Conservation (phyloP, 1,284 basidiomycete genomes). For the Trametes polyzona region DNA sequence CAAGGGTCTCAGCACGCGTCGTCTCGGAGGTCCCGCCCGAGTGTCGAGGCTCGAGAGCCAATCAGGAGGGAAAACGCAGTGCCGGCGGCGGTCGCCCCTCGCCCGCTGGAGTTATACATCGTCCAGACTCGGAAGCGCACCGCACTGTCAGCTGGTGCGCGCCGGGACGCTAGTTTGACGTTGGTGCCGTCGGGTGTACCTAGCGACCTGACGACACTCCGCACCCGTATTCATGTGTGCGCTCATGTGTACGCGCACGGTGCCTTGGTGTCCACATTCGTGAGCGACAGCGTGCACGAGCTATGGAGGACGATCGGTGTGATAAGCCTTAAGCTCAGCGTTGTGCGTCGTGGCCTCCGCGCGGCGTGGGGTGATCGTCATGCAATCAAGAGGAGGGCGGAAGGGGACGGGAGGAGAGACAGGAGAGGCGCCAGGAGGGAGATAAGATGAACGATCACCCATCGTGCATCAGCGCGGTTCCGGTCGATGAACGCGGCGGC, state of each 20-base stretch:
- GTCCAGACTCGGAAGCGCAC: neutral
- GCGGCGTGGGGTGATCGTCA: neutral
- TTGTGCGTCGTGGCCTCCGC: neutral
- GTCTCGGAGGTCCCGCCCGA: too few species aligned
- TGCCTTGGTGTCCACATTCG: neutral
- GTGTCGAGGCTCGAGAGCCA: constrained; percentile 9
- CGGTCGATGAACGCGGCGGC: neutral
- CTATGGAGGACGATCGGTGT: neutral
- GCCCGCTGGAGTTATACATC: neutral
- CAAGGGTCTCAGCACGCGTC: too few species aligned
- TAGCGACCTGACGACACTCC: constrained; percentile 12
- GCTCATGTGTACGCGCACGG: neutral
- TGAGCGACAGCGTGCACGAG: too few species aligned
- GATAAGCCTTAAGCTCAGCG: neutral
- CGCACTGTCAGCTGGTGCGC: constrained; percentile 3
- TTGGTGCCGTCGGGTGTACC: constrained; percentile 17
- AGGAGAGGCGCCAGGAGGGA: neutral
- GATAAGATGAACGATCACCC: constrained; percentile 8
- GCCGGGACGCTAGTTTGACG: constrained; percentile 17
- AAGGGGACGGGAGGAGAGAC: neutral
- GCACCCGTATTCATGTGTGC: neutral
- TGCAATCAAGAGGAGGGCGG: neutral
- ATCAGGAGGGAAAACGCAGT: constrained; percentile 1
- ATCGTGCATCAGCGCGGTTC: constrained; percentile 10
- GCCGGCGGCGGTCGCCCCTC: constrained; percentile 11